phyloP scores from a whole-genome alignment of 768 basidiomycete species.

The Suillus subluteus region DNA sequence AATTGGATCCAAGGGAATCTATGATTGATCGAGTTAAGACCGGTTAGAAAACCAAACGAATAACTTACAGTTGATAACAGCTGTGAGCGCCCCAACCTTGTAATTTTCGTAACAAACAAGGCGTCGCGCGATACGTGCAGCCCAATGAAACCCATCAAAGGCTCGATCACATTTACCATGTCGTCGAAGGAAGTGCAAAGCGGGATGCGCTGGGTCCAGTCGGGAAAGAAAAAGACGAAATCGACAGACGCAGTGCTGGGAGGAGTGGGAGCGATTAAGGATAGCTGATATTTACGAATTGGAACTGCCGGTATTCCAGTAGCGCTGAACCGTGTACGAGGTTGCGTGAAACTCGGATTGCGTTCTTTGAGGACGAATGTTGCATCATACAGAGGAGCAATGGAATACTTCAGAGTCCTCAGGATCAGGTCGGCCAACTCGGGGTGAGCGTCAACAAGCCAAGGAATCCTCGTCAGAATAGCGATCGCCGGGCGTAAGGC shows the following conservation, averaged over 20 bases:
- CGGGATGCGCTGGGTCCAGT: slow-evolving; percentile 77
- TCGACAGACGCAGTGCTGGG: slow-evolving; percentile 73
- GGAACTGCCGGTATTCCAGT: slow-evolving; percentile 56
- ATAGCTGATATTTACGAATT: slow-evolving; percentile 67
- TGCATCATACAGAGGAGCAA: slow-evolving; percentile 66
- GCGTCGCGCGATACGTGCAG: slow-evolving; percentile 82
- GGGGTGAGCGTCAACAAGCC: slow-evolving; percentile 79
- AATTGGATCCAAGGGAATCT: slow-evolving; percentile 57
- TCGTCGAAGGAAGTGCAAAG: slow-evolving; percentile 67
- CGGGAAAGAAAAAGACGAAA: slow-evolving; percentile 90
- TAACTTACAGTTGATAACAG: slow-evolving; percentile 54
- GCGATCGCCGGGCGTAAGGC: slow-evolving; percentile 77
- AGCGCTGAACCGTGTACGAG: slow-evolving; percentile 65
- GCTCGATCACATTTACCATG: slow-evolving; percentile 73
- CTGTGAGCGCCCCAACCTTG: slow-evolving; percentile 75
- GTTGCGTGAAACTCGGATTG: slow-evolving; percentile 61
- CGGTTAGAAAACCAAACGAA: slow-evolving; percentile 2
- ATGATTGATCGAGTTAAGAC: slow-evolving; percentile 14
- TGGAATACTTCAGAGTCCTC: slow-evolving; percentile 69
- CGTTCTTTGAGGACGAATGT: slow-evolving; percentile 57
- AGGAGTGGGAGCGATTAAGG: slow-evolving; percentile 79
- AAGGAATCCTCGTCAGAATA: slow-evolving; percentile 82
- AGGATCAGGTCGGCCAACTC: slow-evolving; percentile 89
- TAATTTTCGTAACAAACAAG: slow-evolving; percentile 75
- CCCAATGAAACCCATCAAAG: slow-evolving; percentile 79